Evolutionary conservation across 768 basidiomycete species (phyloP).

Genomic region (Stropharia rugosoannulata): DNA sequence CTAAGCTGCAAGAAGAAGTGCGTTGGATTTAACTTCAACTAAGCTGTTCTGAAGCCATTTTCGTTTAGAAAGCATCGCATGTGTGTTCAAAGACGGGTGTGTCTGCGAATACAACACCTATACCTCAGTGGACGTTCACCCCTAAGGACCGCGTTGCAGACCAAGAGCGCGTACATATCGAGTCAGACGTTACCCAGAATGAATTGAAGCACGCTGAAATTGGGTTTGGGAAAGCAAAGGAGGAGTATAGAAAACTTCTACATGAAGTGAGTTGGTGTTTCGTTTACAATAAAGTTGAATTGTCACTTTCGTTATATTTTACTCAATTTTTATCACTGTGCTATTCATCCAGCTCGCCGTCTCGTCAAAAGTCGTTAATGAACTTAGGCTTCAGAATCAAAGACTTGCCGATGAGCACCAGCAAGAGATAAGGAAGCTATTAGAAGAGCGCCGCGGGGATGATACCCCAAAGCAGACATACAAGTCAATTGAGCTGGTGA

Average conservation of each 20-base stretch:
- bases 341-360: constrained; percentile 12
- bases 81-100: not conserved
- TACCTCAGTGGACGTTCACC: not conserved
- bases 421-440: constrained; percentile 12
- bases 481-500: no score
- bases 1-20: constrained; percentile 29
- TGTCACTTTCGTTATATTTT: not conserved
- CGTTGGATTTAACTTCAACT: constrained; percentile 1
- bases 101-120: no score
- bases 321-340: not conserved
- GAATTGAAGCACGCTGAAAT: constrained; percentile 26
- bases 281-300: not conserved
- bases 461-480: not conserved
- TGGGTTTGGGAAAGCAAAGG: constrained; percentile 28
- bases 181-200: constrained; percentile 12
- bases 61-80: not conserved
- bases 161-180: constrained; percentile 6
- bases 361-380: constrained; percentile 15
- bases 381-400: constrained; percentile 18
- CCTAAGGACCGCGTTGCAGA: not conserved
- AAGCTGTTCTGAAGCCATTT: not conserved
- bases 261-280: constrained; percentile 20
- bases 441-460: not conserved
- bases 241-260: constrained; percentile 27
- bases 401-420: constrained; percentile 8